A percentile compares a stretch with the other conserved stretches of the same genome.
Evolutionary conservation across 1,284 basidiomycete species (phyloP).

Genomic region (Leccinum angustisporum): DNA sequence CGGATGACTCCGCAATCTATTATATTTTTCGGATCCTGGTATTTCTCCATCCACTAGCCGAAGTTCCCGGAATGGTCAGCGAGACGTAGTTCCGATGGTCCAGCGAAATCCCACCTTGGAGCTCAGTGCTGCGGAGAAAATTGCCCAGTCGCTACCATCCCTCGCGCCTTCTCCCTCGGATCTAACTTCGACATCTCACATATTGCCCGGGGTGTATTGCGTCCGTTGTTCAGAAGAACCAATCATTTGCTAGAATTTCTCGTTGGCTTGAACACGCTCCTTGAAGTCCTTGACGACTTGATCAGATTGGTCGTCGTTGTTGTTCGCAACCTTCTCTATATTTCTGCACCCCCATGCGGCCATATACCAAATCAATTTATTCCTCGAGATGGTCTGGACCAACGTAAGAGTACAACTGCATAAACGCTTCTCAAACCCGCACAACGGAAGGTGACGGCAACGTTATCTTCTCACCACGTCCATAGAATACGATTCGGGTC

Average conservation of each 20-base stretch:
- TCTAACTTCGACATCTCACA: slow-evolving; percentile 42
- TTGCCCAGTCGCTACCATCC: slow-evolving; percentile 63
- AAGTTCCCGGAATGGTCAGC: slow-evolving; percentile 31
- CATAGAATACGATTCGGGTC: too few species aligned
- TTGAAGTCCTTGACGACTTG: slow-evolving; percentile 54
- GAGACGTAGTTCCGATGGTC: slow-evolving; percentile 19
- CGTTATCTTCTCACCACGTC: too few species aligned
- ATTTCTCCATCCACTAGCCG: slow-evolving; percentile 37
- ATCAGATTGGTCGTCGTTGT: slow-evolving; percentile 67
- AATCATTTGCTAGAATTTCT: slow-evolving; percentile 45
- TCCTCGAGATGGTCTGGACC: slow-evolving; percentile 48
- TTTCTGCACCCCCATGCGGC: slow-evolving; percentile 60
- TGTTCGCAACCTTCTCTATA: slow-evolving; percentile 73
- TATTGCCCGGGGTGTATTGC: slow-evolving; percentile 56
- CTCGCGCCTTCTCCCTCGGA: slow-evolving; percentile 59
- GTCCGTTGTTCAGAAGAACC: slow-evolving; percentile 57
- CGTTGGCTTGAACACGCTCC: slow-evolving; percentile 53
- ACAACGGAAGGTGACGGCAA: too few species aligned
- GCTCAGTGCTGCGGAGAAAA: slow-evolving; percentile 64
- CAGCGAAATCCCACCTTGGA: slow-evolving; percentile 35
- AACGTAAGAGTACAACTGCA: too few species aligned
- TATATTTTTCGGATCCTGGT: slow-evolving; percentile 41
- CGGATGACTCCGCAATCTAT: slow-evolving; percentile 74
- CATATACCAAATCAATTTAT: slow-evolving; percentile 61
- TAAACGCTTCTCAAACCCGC: too few species aligned